Evolutionary conservation across 306 rosid genomes (phyloP).

Genomic region (Myrica gale): DNA sequence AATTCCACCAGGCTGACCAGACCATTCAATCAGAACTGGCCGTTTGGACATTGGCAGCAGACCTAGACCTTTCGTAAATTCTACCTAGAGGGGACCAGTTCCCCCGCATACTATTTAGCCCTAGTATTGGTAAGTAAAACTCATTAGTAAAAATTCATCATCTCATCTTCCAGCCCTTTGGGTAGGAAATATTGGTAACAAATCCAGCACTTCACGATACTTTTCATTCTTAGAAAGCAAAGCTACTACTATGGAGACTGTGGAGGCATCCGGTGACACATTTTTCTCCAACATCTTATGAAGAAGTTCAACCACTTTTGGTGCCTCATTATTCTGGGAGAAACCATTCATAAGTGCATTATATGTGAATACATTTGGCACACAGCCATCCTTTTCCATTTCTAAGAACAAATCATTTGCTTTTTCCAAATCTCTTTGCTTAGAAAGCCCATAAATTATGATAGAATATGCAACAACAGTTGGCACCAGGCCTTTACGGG

Average conservation of each 20-base stretch:
- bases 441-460: constrained; percentile 47
- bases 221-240: constrained; percentile 36
- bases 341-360: constrained; percentile 46
- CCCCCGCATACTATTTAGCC: neutral
- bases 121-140: neutral
- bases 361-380: constrained; percentile 32
- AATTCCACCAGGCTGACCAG: neutral
- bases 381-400: constrained; percentile 44
- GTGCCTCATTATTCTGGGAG: constrained; percentile 27
- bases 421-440: constrained; percentile 31
- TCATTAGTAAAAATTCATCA: neutral
- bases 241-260: constrained; percentile 34
- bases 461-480: constrained; percentile 34
- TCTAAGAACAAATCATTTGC: constrained; percentile 42
- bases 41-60: neutral
- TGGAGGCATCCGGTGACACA: constrained; percentile 37
- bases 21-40: neutral
- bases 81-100: neutral
- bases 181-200: constrained; percentile 43
- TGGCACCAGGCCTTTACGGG: constrained; percentile 27
- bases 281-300: constrained; percentile 37
- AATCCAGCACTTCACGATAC: constrained; percentile 31
- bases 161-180: constrained; percentile 17
- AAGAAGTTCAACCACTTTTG: constrained; percentile 46
- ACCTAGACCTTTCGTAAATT: neutral